Percentiles rank a stretch among this genome's conserved stretches.
Evolutionary conservation across 2,329 filamentous ascomycete genomes (phyloP).

Genomic region (Epichloe festucae): DNA sequence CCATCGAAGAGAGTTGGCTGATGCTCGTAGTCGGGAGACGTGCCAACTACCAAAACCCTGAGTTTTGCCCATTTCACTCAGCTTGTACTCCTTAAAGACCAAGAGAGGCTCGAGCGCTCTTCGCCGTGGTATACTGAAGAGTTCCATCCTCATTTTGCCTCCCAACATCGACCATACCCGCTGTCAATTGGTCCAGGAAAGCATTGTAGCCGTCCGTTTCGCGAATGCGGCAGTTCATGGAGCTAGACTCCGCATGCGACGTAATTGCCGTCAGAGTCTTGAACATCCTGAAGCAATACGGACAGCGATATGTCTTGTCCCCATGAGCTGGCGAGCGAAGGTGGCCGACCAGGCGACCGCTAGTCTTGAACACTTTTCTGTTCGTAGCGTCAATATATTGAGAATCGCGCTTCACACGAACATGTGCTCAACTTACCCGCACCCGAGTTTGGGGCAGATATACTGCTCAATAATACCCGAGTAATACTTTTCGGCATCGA

Average conservation of each 20-base stretch:
- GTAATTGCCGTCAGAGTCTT: constrained; percentile 28
- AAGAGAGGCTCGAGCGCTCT: constrained; percentile 4
- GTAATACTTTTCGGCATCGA: constrained; percentile 34
- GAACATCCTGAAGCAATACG: constrained; percentile 30
- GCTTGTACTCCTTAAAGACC: background rate
- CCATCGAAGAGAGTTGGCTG: too few species aligned
- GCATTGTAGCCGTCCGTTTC: constrained; percentile 23
- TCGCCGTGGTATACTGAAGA: constrained; percentile 13
- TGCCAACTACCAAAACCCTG: background rate
- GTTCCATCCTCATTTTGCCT: constrained; percentile 15
- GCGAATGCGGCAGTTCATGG: constrained; percentile 29
- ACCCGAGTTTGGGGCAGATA: constrained; percentile 39
- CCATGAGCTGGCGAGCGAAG: constrained; percentile 31
- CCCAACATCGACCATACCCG: constrained; percentile 17
- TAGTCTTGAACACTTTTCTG: constrained; percentile 28
- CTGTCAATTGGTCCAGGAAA: constrained; percentile 21
- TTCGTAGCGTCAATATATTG: background rate
- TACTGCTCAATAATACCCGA: constrained; percentile 30
- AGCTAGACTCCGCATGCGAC: constrained; percentile 34
- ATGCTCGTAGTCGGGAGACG: background rate
- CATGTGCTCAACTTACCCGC: constrained; percentile 29
- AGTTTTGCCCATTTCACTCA: background rate
- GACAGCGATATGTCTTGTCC: constrained; percentile 25
- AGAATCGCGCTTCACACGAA: background rate
- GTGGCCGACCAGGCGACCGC: constrained; percentile 25